Evolutionary conservation across 140 eudicot species (phyloP).

Genomic region (Anethum foeniculum): DNA sequence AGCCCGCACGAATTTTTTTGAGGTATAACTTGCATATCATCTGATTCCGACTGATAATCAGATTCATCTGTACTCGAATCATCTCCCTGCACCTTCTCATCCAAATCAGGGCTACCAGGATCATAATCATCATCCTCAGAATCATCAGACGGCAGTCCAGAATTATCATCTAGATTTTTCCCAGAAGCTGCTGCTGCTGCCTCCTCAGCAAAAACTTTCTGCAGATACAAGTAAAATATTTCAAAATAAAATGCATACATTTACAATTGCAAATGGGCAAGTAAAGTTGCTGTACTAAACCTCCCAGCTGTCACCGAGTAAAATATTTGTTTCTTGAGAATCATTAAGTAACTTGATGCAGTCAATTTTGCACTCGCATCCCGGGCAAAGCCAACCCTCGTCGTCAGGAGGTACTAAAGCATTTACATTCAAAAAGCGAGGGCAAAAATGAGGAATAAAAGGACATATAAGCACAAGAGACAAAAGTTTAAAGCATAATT

Average conservation of each 20-base stretch:
- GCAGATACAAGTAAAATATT: conserved; percentile 21
- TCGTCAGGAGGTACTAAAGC: conserved; percentile 82
- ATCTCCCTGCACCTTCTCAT: conserved; percentile 38
- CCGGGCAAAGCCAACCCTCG: conserved; percentile 96
- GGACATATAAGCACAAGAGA: neutral
- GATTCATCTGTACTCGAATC: conserved; percentile 58
- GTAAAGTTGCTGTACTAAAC: conserved; percentile 24
- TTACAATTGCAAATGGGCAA: neutral
- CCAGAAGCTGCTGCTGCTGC: conserved; percentile 56
- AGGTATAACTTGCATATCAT: conserved; percentile 40
- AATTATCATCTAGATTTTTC: conserved; percentile 38
- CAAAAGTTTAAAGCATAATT: neutral
- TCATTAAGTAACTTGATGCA: conserved; percentile 74
- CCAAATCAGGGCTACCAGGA: conserved; percentile 55
- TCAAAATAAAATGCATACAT: conserved; percentile 16
- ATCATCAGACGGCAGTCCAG: conserved; percentile 78
- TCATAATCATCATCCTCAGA: conserved; percentile 82
- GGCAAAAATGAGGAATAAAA: neutral
- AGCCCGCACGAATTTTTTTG: conserved; percentile 41
- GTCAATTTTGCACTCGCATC: conserved; percentile 87
- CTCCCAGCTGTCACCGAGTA: conserved; percentile 74
- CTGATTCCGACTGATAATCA: conserved; percentile 53
- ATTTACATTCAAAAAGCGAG: neutral
- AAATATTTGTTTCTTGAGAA: conserved; percentile 45
- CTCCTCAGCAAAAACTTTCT: conserved; percentile 80